phyloP scores from a whole-genome alignment of 2,329 filamentous ascomycete genomes.

The Cytospora piceae region DNA sequence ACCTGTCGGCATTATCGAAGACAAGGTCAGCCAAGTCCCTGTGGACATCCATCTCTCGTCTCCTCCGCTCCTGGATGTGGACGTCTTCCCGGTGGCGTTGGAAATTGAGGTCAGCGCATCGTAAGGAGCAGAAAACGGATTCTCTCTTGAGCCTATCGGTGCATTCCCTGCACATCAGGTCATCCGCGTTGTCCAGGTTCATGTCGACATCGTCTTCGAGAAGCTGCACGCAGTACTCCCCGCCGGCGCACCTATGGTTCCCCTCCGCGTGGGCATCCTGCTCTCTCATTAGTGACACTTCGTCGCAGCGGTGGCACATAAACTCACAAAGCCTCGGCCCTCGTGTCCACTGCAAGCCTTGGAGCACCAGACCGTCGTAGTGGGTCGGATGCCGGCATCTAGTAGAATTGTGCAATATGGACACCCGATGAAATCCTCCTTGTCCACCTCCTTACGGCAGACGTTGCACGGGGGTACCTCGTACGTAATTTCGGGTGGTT shows the following conservation, averaged over 20 bases:
- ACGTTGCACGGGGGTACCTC: slow-evolving; percentile 36
- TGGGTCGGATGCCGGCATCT: slow-evolving; percentile 28
- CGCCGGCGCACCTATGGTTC: slow-evolving; percentile 36
- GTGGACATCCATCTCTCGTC: slow-evolving; percentile 19
- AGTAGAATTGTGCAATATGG: slow-evolving; percentile 36
- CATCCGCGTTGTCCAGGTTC: slow-evolving; percentile 28
- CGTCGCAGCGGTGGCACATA: background rate
- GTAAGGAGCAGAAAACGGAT: slow-evolving; percentile 39
- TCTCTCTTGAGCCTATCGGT: slow-evolving; percentile 35
- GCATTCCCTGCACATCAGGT: slow-evolving; percentile 41
- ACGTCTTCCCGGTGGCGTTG: slow-evolving; percentile 39
- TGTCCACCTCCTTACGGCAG: slow-evolving; percentile 32
- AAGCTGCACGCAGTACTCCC: slow-evolving; percentile 34
- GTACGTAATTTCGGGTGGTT: slow-evolving; percentile 34
- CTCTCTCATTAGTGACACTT: slow-evolving; percentile 13
- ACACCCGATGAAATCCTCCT: slow-evolving; percentile 35
- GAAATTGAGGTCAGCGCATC: slow-evolving; percentile 40
- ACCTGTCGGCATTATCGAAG: slow-evolving; percentile 25
- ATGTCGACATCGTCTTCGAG: slow-evolving; percentile 33
- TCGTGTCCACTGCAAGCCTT: slow-evolving; percentile 34
- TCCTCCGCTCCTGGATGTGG: slow-evolving; percentile 37
- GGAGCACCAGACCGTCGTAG: slow-evolving; percentile 37
- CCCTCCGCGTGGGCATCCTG: slow-evolving; percentile 34
- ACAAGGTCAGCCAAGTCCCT: slow-evolving; percentile 31
- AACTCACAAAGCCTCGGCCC: slow-evolving; percentile 31